Conservation (phyloP, 1,139 yeast genomes). For the Zygosaccharomyces pseudobailii region DNA sequence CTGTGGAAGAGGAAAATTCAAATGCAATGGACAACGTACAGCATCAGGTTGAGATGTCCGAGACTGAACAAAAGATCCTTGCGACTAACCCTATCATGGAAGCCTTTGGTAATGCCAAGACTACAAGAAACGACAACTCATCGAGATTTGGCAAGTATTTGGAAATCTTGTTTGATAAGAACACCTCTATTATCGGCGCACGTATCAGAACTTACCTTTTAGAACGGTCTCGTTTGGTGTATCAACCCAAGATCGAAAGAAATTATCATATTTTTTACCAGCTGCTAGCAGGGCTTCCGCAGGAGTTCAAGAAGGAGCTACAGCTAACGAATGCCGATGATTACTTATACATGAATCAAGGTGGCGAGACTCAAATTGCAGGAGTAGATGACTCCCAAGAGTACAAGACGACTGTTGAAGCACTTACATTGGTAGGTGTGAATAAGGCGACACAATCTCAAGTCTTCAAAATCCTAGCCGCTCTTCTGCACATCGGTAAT, state of each 20-base stretch:
- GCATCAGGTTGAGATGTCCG: constrained; percentile 69
- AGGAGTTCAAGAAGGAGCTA: constrained; percentile 53
- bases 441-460: constrained; percentile 52
- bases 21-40: constrained; percentile 34
- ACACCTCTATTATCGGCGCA: constrained; percentile 85
- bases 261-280: constrained; percentile 96
- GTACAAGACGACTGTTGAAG: constrained; percentile 66
- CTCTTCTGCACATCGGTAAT: constrained; percentile 89
- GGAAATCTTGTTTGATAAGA: constrained; percentile 76
- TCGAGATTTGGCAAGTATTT: constrained; percentile 95
- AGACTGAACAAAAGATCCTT: constrained; percentile 87
- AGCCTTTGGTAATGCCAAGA: constrained; percentile 97
- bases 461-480: constrained; percentile 79
- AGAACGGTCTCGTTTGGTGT: constrained; percentile 90
- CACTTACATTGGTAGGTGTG: constrained; percentile 77
- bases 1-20: constrained; percentile 56
- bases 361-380: constrained; percentile 67
- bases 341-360: constrained; percentile 84
- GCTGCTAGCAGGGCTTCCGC: constrained; percentile 69
- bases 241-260: constrained; percentile 84
- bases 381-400: constrained; percentile 83
- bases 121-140: constrained; percentile 95
- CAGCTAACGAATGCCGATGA: constrained; percentile 62
- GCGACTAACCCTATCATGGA: constrained; percentile 99
- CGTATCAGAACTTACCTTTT: constrained; percentile 85